These are phyloP conservation scores for Sisymbrium irio DNA, from an alignment of 345 rosid species.

Conservation along the genomic window DNA sequence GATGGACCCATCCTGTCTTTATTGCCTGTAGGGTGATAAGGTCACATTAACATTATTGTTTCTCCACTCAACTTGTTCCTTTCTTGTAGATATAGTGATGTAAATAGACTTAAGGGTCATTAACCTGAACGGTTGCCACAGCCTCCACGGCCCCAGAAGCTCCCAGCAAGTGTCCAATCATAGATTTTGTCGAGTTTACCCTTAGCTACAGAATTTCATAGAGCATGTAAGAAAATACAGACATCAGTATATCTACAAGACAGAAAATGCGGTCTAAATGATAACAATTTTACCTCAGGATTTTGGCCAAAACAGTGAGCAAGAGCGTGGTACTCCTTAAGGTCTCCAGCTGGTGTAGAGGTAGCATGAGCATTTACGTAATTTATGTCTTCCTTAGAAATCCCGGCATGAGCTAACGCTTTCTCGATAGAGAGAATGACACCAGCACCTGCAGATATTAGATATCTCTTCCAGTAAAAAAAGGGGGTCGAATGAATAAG, in stretches of 20 bases:
- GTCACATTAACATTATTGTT: neutral
- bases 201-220: slow-evolving; percentile 46
- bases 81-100: neutral
- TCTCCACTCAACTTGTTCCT: neutral
- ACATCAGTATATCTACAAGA: neutral
- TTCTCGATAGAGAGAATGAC: slow-evolving; percentile 80
- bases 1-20: slow-evolving; percentile 93
- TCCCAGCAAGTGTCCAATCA: slow-evolving; percentile 92
- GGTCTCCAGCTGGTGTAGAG: slow-evolving; percentile 85
- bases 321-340: slow-evolving; percentile 79
- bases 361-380: slow-evolving; percentile 96
- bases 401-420: slow-evolving; percentile 74
- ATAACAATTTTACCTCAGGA: slow-evolving; percentile 47
- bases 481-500: neutral
- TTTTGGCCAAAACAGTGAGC: slow-evolving; percentile 78
- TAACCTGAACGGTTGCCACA: slow-evolving; percentile 78
- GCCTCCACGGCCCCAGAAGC: slow-evolving; percentile 98
- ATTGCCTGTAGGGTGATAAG: slow-evolving; percentile 55
- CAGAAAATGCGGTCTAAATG: neutral
- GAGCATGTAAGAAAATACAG: slow-evolving; percentile 14
- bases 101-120: neutral
- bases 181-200: slow-evolving; percentile 89
- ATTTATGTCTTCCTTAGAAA: slow-evolving; percentile 66
- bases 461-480: neutral
- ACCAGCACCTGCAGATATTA: slow-evolving; percentile 56